Percentiles rank a stretch among this genome's conserved stretches.
phyloP scores from a whole-genome alignment of 2,329 filamentous ascomycete genomes.

The Hypoxylon sp. region DNA sequence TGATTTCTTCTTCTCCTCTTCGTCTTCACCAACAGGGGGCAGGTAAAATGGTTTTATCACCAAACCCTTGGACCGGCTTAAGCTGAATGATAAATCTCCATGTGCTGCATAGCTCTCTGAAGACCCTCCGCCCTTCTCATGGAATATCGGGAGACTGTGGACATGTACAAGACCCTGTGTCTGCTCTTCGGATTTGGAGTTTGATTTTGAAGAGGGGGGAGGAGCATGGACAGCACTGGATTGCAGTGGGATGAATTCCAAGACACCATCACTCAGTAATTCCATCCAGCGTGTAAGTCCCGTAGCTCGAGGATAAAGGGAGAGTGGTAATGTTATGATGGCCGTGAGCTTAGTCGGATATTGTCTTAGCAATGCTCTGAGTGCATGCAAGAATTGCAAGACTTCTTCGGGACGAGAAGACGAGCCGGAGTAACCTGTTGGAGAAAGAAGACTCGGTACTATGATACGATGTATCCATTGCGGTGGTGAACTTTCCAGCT shows the following conservation, averaged over 20 bases:
- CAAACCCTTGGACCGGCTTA: constrained; percentile 82
- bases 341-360: constrained; percentile 72
- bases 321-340: constrained; percentile 79
- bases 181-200: constrained; percentile 69
- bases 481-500: constrained; percentile 64
- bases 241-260: constrained; percentile 82
- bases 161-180: constrained; percentile 87
- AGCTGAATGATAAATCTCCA: constrained; percentile 88
- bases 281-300: constrained; percentile 89
- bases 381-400: constrained; percentile 80
- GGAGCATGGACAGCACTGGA: constrained; percentile 61
- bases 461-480: constrained; percentile 79
- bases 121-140: constrained; percentile 86
- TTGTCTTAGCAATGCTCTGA: constrained; percentile 77
- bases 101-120: constrained; percentile 72
- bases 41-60: constrained; percentile 89
- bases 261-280: constrained; percentile 80
- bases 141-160: constrained; percentile 82
- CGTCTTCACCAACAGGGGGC: constrained; percentile 83
- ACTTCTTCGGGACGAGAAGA: constrained; percentile 75
- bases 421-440: constrained; percentile 79
- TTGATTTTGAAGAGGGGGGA: constrained; percentile 61
- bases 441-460: constrained; percentile 85
- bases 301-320: constrained; percentile 77
- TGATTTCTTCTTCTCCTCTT: constrained; percentile 52